Conservation (phyloP, 2,329 filamentous ascomycete genomes). For the Mycosphaerella sp. region DNA sequence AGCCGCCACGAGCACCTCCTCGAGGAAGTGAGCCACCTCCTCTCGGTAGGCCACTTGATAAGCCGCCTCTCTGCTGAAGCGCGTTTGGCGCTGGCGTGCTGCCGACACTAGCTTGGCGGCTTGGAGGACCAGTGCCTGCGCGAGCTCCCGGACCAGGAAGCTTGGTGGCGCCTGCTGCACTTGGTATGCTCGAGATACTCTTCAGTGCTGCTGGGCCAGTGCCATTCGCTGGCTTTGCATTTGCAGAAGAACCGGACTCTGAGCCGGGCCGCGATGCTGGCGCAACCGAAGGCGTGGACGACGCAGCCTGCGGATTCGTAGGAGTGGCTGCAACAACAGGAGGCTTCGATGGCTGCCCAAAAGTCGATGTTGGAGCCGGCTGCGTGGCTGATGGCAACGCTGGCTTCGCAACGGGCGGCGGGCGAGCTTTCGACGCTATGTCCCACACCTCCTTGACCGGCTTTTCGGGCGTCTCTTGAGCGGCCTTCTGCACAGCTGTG, state of each 20-base stretch:
- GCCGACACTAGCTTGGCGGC: slow-evolving; percentile 11
- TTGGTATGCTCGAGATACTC: slow-evolving; percentile 16
- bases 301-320: slow-evolving; percentile 19
- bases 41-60: slow-evolving; percentile 6
- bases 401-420: slow-evolving; percentile 22
- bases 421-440: slow-evolving; percentile 58
- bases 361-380: slow-evolving; percentile 8
- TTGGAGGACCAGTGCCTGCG: slow-evolving; percentile 19
- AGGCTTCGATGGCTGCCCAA: slow-evolving; percentile 22
- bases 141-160: slow-evolving; percentile 9
- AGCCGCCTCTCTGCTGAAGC: slow-evolving; percentile 12
- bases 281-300: slow-evolving; percentile 12
- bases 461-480: slow-evolving; percentile 74
- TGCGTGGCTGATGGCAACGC: slow-evolving; percentile 13
- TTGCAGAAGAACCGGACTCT: slow-evolving; percentile 2
- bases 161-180: slow-evolving; percentile 12
- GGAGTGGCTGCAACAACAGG: slow-evolving; percentile 2
- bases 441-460: slow-evolving; percentile 84
- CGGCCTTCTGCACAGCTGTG: slow-evolving; percentile 71
- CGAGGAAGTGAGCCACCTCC: slow-evolving; percentile 19
- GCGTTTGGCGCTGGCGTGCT: slow-evolving; percentile 1
- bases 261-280: slow-evolving; percentile 1
- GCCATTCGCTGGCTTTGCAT: slow-evolving; percentile 9
- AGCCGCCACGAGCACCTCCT: slow-evolving; percentile 21
- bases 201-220: slow-evolving; percentile 11